Percentiles rank a stretch among this genome's conserved stretches.
Conservation (phyloP, 768 basidiomycete species). For the Megacollybia marginata region DNA sequence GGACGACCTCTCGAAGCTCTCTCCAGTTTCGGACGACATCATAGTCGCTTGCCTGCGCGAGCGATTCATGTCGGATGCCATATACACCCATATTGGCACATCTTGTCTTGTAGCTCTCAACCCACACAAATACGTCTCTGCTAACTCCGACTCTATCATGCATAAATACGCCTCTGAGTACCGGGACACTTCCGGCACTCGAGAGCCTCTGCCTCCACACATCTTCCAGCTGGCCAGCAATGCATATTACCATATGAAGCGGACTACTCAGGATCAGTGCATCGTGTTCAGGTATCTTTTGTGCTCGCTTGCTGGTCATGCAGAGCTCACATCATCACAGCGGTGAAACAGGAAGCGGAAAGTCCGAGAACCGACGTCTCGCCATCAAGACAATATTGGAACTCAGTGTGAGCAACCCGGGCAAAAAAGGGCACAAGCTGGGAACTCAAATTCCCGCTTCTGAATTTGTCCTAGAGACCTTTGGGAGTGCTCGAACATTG, state of each 20-base stretch:
- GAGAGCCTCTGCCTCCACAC: slow-evolving; percentile 67
- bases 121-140: slow-evolving; percentile 83
- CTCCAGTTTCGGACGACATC: slow-evolving; percentile 71
- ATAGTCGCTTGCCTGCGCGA: slow-evolving; percentile 82
- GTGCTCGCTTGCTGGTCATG: too few species aligned
- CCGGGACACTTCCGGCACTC: slow-evolving; percentile 61
- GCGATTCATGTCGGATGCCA: slow-evolving; percentile 76
- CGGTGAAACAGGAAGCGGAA: slow-evolving; percentile 90
- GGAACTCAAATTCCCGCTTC: slow-evolving; percentile 81
- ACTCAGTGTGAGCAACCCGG: slow-evolving; percentile 77
- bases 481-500: slow-evolving; percentile 87
- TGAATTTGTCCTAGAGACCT: slow-evolving; percentile 92
- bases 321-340: slow-evolving; percentile 29
- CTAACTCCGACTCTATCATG: slow-evolving; percentile 77
- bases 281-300: slow-evolving; percentile 70
- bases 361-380: slow-evolving; percentile 86
- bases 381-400: slow-evolving; percentile 91
- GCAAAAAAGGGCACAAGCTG: slow-evolving; percentile 93
- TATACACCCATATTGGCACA: slow-evolving; percentile 71
- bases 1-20: slow-evolving; percentile 60
- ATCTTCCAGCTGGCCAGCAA: slow-evolving; percentile 89
- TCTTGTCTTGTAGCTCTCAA: slow-evolving; percentile 81
- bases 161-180: slow-evolving; percentile 86
- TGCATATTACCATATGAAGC: slow-evolving; percentile 92
- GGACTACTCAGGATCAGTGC: slow-evolving; percentile 90